These are phyloP conservation scores for Artemisia argyi DNA, from an alignment of 129 eudicot species.

Conservation along the genomic window DNA sequence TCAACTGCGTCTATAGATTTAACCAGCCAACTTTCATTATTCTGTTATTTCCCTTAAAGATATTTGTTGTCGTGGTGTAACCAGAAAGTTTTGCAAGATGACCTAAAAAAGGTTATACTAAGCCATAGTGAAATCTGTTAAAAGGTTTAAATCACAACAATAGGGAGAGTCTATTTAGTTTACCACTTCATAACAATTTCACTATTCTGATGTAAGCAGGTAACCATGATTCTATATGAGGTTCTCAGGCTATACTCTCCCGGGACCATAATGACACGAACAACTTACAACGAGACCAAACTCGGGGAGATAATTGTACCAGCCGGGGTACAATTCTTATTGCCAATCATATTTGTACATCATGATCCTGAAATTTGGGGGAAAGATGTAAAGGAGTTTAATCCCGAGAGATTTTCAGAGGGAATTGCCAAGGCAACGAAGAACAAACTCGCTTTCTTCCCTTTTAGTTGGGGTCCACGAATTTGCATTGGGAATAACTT, in stretches of 20 bases:
- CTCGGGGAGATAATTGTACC: slow-evolving; percentile 50
- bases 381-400: slow-evolving; percentile 51
- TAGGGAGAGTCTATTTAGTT: too few species aligned
- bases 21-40: too few species aligned
- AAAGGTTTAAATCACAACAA: too few species aligned
- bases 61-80: too few species aligned
- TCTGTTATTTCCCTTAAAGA: too few species aligned
- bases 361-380: slow-evolving; percentile 62
- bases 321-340: slow-evolving; percentile 40
- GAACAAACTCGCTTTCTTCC: slow-evolving; percentile 47
- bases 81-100: background rate
- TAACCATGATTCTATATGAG: slow-evolving; percentile 48
- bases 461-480: slow-evolving; percentile 69
- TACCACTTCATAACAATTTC: background rate
- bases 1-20: too few species aligned
- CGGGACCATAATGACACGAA: slow-evolving; percentile 34
- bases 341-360: slow-evolving; percentile 50
- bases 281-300: slow-evolving; percentile 31
- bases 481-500: slow-evolving; percentile 67
- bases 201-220: slow-evolving; percentile 22
- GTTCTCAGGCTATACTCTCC: slow-evolving; percentile 59
- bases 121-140: too few species aligned
- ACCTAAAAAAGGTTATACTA: background rate
- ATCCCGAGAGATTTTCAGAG: slow-evolving; percentile 61
- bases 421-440: slow-evolving; percentile 61